phyloP scores from a whole-genome alignment of 176 grass and related monocot species.

The Thinopyrum elongatum region DNA sequence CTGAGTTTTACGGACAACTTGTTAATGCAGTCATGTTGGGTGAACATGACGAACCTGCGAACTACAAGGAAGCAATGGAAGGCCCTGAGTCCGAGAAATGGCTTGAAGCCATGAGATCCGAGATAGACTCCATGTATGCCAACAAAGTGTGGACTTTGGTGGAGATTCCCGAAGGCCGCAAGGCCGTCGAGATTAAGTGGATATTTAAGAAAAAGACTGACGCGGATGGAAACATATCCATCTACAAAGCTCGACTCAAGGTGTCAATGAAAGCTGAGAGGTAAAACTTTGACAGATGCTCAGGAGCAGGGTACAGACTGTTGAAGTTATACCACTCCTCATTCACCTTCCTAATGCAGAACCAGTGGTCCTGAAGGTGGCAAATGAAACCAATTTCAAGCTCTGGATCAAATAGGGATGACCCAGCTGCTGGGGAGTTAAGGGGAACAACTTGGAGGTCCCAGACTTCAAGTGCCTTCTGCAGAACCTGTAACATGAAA shows the following conservation, averaged over 20 bases:
- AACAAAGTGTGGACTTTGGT: too few relatives aligned
- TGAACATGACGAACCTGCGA: too few relatives aligned
- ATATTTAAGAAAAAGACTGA: too few relatives aligned
- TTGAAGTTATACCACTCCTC: conserved; percentile 97
- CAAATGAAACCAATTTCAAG: conserved; percentile 91
- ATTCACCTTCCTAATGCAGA: conserved; percentile 94
- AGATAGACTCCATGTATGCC: too few relatives aligned
- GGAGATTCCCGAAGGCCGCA: too few relatives aligned
- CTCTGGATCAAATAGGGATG: conserved; percentile 73
- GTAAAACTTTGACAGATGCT: conserved; percentile 94
- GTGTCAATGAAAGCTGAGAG: conserved; percentile 80
- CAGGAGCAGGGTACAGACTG: conserved; percentile 84
- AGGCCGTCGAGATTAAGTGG: too few relatives aligned
- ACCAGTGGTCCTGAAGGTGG: conserved; percentile 92
- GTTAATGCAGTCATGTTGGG: too few relatives aligned
- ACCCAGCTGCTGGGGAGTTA: conserved; percentile 57
- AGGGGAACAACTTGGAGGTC: conserved; percentile 86
- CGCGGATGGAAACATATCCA: too few relatives aligned
- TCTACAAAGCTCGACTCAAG: conserved; percentile 40
- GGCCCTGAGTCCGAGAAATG: too few relatives aligned
- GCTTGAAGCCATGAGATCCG: too few relatives aligned
- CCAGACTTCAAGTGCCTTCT: conserved; percentile 94
- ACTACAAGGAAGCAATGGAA: too few relatives aligned
- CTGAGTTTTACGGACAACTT: too few relatives aligned
- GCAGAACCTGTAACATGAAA: conserved; percentile 59